These are phyloP conservation scores for Laguncularia racemosa DNA, from an alignment of 345 rosid genomes.

Conservation along the genomic window DNA sequence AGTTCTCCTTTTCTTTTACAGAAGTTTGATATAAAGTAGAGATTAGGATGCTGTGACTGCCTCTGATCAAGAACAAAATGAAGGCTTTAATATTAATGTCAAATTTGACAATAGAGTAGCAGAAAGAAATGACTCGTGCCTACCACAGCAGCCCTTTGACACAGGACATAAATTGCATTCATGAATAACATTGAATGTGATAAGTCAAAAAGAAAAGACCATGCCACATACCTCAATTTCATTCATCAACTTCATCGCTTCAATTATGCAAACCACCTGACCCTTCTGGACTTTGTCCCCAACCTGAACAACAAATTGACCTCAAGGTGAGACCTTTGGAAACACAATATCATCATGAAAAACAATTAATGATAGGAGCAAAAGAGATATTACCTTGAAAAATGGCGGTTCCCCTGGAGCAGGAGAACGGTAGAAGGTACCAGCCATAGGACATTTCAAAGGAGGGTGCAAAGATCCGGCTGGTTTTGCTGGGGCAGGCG, in stretches of 20 bases:
- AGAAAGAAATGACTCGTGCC: not conserved
- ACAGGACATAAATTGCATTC: too few relatives aligned
- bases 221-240: slow-evolving; percentile 71
- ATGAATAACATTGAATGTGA: not conserved
- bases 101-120: not conserved
- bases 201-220: slow-evolving; percentile 4
- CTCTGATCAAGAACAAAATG: too few relatives aligned
- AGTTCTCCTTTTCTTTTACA: too few relatives aligned
- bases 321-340: too few relatives aligned
- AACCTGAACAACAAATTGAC: slow-evolving; percentile 35
- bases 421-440: slow-evolving; percentile 81
- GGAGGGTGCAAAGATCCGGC: slow-evolving; percentile 46
- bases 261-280: slow-evolving; percentile 86
- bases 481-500: slow-evolving; percentile 38
- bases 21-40: too few relatives aligned
- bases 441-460: slow-evolving; percentile 92
- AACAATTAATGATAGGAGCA: not conserved
- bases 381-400: slow-evolving; percentile 51
- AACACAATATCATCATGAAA: too few relatives aligned
- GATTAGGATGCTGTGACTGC: too few relatives aligned
- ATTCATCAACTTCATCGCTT: slow-evolving; percentile 98
- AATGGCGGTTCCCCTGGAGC: slow-evolving; percentile 92
- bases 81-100: too few relatives aligned
- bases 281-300: slow-evolving; percentile 98
- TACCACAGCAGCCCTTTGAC: not conserved